Evolutionary conservation across 768 basidiomycete genomes (phyloP).

Genomic region (Leccinum olivaceopallidum): DNA sequence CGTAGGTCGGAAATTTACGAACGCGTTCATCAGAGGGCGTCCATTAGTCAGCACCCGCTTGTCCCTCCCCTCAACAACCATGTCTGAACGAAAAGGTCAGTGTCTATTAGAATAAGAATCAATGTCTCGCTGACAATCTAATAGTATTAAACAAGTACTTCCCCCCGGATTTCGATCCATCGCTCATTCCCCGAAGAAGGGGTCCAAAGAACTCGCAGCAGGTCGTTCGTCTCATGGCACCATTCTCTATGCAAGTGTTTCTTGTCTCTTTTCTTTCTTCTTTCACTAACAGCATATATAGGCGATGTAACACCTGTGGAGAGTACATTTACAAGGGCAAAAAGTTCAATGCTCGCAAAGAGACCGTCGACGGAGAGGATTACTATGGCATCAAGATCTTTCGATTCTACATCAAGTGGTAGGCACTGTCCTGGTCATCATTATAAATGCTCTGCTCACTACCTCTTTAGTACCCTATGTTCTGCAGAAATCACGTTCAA

Average conservation of each 20-base stretch:
- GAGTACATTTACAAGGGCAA: conserved; percentile 97
- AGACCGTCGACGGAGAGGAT: conserved; percentile 96
- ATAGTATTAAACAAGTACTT: conserved; percentile 93
- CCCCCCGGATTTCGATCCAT: conserved; percentile 97
- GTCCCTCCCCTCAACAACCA: conserved; percentile 33
- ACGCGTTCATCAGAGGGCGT: conserved; percentile 13
- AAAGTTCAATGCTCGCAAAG: conserved; percentile 99
- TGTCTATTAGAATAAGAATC: background rate
- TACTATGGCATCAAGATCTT: conserved; percentile 99
- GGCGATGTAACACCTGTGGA: conserved; percentile 94
- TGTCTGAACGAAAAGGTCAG: conserved; percentile 84
- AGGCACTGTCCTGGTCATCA: conserved; percentile 26
- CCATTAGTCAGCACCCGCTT: too few species aligned
- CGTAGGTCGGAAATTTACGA: conserved; percentile 34
- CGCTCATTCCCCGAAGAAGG: conserved; percentile 90
- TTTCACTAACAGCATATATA: conserved; percentile 30
- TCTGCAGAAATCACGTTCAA: conserved; percentile 99
- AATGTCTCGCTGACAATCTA: conserved; percentile 8
- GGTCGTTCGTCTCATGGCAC: conserved; percentile 98
- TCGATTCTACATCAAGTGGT: conserved; percentile 92
- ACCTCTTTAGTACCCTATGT: conserved; percentile 72
- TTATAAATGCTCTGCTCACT: conserved; percentile 15
- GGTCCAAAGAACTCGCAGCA: conserved; percentile 94
- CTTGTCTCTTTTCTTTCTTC: background rate
- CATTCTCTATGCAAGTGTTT: conserved; percentile 86